phyloP scores from a whole-genome alignment of 116 monocot species.

The Dioscorea cayenensis region DNA sequence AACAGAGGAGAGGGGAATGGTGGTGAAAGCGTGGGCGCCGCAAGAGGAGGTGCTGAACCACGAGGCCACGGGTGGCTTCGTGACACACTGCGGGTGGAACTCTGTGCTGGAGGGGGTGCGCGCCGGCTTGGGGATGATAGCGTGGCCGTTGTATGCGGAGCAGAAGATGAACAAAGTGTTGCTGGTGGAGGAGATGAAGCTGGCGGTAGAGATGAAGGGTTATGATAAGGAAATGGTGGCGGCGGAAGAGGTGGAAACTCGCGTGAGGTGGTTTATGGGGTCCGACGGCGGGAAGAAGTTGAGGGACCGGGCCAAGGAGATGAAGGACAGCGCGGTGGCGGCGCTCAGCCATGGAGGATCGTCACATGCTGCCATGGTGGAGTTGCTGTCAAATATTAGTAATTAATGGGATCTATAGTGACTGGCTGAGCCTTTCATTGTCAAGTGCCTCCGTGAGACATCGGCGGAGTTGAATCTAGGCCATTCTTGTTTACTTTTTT shows the following conservation, averaged over 20 bases:
- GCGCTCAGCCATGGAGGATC: constrained; percentile 14
- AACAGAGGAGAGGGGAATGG: constrained; percentile 7
- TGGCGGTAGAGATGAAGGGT: background rate
- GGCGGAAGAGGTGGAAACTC: background rate
- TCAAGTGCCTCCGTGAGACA: no score
- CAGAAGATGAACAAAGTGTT: background rate
- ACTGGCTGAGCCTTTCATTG: no score
- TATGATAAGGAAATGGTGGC: background rate
- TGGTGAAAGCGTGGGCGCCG: constrained; percentile 17
- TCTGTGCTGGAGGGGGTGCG: constrained; percentile 15
- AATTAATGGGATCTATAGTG: no score
- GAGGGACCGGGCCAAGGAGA: constrained; percentile 11
- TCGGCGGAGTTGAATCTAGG: no score
- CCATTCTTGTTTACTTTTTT: no score
- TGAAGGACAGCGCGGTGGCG: background rate
- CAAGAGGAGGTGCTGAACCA: constrained; percentile 15
- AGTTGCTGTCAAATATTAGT: no score
- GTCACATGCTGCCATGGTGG: constrained; percentile 8
- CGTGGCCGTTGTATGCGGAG: background rate
- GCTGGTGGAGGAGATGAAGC: constrained; percentile 1
- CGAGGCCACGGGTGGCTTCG: constrained; percentile 14
- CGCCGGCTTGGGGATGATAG: constrained; percentile 24
- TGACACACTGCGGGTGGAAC: constrained; percentile 70
- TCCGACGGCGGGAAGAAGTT: background rate
- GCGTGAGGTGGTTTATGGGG: constrained; percentile 18